Base-by-base conservation (phyloP, 164 flowering plant species). In the Litsea cubeba region DNA sequence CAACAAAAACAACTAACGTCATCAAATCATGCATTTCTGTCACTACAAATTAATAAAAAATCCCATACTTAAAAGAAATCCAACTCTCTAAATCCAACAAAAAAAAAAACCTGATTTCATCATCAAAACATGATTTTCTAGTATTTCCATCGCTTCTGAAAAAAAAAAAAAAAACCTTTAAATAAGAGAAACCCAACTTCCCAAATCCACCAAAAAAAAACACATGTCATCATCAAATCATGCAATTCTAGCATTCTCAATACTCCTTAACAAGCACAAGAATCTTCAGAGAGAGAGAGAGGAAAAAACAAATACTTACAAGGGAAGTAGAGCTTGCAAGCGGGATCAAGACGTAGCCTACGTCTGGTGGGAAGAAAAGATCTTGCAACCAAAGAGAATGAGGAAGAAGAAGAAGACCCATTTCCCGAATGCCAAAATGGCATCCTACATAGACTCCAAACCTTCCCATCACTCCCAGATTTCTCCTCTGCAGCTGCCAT, bases 271-370 rank as follows among this genome's bases (percentile, higher is more conserved):
- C 20, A 54, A 18, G 60, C 5, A 54, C 17, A 54, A 54, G 60
- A 54, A 8, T 8, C 46, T 40, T 40, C 46, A 8, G 2, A 40
- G 46, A 40, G 11, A 65, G 35, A 30, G 26, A 3, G 25, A 26
- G 28, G 7, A 12, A 17, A 66, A 66, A 4, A 25, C 5, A 65
- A 26, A 12, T 24, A 57, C 65, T 40, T 8, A 40, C 46, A 90
- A 3, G 98, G 97, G 77, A 94, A 94, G 78, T 90, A 94, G 68
- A 94, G 90, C 80, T 94, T 94, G 68, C 69, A 83, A 0, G 92
- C 30, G 5, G 97, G 98, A 86, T 94, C 98, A 20, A 94, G 96
- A 72, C 93, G 87, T 62, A 94, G 89, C 2, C 96, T 81, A 46
- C 96, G 92, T 17, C 93, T 81, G 1, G 89, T 79, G 0, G 95